Evolutionary conservation across 192 early-diverging fungal species (phyloP).

Genomic region (Dissophora globulifera): DNA sequence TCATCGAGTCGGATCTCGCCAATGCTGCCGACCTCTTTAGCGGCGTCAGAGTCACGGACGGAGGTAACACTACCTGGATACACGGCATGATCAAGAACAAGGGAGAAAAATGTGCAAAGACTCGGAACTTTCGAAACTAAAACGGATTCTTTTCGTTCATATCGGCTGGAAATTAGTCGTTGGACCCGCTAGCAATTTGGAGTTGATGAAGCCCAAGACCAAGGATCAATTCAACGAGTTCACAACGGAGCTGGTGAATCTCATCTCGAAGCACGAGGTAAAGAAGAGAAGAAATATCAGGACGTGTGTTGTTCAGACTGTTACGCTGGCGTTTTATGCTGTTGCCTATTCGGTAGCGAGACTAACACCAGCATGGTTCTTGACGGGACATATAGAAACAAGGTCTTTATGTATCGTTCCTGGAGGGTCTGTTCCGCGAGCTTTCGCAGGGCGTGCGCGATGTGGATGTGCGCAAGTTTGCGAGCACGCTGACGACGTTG

Average conservation of each 20-base stretch:
- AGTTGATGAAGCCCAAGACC: slow-evolving; percentile 67
- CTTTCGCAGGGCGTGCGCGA: slow-evolving; percentile 66
- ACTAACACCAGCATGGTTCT: too few species aligned
- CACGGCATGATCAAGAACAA: too few species aligned
- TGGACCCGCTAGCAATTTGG: slow-evolving; percentile 42
- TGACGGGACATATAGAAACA: too few species aligned
- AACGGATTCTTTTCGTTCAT: not conserved
- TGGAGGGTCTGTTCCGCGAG: slow-evolving; percentile 75
- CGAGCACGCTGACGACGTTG: slow-evolving; percentile 69
- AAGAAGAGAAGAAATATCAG: too few species aligned
- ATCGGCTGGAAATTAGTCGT: slow-evolving; percentile 12
- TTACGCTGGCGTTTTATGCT: too few species aligned
- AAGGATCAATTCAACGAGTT: slow-evolving; percentile 77
- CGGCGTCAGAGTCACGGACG: slow-evolving; percentile 67
- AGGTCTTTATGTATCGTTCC: slow-evolving; percentile 63
- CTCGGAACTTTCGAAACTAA: not conserved
- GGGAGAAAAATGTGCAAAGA: too few species aligned
- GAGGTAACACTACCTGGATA: too few species aligned
- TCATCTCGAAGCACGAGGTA: slow-evolving; percentile 67
- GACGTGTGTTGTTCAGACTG: too few species aligned
- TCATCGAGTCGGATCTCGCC: slow-evolving; percentile 72
- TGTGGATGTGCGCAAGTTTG: slow-evolving; percentile 69
- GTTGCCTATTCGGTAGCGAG: too few species aligned
- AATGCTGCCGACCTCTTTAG: slow-evolving; percentile 73
- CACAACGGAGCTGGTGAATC: slow-evolving; percentile 66